A percentile compares a stretch with the other conserved stretches of the same genome.
phyloP scores from a whole-genome alignment of 2,329 filamentous ascomycete species.

The Botrytis galanthina region DNA sequence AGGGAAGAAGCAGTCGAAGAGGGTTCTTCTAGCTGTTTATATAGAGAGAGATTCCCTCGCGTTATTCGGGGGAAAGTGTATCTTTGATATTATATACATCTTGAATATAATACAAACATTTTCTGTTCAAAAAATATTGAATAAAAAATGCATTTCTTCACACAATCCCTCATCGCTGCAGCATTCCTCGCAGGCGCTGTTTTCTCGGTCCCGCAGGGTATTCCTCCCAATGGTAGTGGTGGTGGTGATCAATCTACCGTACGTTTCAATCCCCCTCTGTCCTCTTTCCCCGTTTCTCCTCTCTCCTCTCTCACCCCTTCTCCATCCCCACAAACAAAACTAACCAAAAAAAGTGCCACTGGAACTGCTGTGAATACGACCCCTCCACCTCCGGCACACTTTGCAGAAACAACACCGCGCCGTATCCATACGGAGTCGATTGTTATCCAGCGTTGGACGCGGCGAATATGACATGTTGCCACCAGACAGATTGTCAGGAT shows the following conservation, averaged over 20 bases:
- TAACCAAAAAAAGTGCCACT: not conserved
- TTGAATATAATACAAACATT: not conserved
- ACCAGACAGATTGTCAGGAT: not conserved
- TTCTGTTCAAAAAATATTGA: too few species aligned
- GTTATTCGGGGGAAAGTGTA: not conserved
- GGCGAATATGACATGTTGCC: not conserved
- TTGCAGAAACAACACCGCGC: not conserved
- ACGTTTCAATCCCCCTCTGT: not conserved
- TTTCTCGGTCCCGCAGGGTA: not conserved
- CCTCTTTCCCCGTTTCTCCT: accelerated
- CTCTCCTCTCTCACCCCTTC: too few species aligned
- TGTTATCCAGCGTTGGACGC: not conserved
- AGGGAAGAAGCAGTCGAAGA: not conserved
- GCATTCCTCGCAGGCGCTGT: not conserved
- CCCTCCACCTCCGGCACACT: not conserved
- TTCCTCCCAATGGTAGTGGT: not conserved
- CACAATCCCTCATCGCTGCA: not conserved
- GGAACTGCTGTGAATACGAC: not conserved
- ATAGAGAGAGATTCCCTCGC: not conserved
- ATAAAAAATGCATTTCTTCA: not conserved
- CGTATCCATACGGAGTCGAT: not conserved
- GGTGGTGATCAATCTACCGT: not conserved
- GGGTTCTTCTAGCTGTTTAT: not conserved
- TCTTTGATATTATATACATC: not conserved
- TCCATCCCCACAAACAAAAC: not conserved